These are phyloP conservation scores for Mayamaea pseudoterrestris DNA, from an alignment of 108 stramenopile species.

Conservation along the genomic window DNA sequence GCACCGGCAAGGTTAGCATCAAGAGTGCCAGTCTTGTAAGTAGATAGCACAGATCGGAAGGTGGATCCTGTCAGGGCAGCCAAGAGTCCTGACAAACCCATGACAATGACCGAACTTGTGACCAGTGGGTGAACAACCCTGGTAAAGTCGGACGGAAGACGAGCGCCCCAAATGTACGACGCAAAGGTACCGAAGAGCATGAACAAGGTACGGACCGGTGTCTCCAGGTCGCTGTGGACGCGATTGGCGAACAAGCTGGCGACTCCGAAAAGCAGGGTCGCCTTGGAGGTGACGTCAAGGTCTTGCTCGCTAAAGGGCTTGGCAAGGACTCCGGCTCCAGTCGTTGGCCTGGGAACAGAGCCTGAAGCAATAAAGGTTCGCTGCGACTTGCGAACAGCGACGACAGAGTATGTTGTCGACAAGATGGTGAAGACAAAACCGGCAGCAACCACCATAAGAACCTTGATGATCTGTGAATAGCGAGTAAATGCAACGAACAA, in stretches of 20 bases:
- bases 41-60: constrained; percentile 32
- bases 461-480: constrained; percentile 35
- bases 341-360: constrained; percentile 1
- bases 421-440: constrained; percentile 56
- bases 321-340: constrained; percentile 9
- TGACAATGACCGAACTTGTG: constrained; percentile 33
- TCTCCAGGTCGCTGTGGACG: constrained; percentile 13
- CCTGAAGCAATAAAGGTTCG: constrained; percentile 5
- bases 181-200: constrained; percentile 42
- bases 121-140: constrained; percentile 64
- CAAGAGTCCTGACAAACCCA: constrained; percentile 15
- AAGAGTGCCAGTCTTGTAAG: constrained; percentile 62
- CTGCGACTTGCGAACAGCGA: constrained; percentile 28
- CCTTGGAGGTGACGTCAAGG: constrained; percentile 30
- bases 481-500: neutral
- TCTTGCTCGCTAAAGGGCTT: constrained; percentile 43
- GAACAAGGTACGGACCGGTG: constrained; percentile 36
- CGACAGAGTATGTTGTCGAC: constrained; percentile 43
- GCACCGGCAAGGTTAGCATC: constrained; percentile 40
- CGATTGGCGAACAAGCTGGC: constrained; percentile 17
- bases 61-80: constrained; percentile 24
- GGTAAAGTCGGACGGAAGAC: constrained; percentile 45
- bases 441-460: constrained; percentile 35
- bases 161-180: constrained; percentile 56
- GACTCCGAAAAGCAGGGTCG: constrained; percentile 25